phyloP scores from a whole-genome alignment of 257 asterid species.

The Fraxinus quadrangulata region DNA sequence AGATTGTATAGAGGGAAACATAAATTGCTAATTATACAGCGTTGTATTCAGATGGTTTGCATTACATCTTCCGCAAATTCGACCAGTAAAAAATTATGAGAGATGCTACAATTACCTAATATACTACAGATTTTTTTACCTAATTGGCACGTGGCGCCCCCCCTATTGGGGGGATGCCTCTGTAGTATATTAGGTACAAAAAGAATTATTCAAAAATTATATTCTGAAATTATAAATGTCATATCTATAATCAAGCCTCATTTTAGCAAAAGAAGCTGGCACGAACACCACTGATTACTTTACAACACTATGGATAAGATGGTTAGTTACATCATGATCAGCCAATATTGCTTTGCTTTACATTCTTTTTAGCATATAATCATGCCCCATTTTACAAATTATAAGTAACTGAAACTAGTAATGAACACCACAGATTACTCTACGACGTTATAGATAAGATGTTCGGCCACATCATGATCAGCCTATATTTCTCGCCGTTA shows the following conservation, averaged over 20 bases:
- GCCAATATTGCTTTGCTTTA: background rate
- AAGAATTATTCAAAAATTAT: too few relatives aligned
- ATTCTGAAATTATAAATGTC: too few relatives aligned
- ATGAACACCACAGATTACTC: background rate
- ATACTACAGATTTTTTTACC: too few relatives aligned
- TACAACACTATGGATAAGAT: background rate
- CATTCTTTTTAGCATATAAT: background rate
- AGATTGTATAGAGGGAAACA: constrained; percentile 15
- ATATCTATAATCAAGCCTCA: background rate
- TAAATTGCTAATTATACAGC: constrained; percentile 18
- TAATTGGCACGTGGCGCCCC: too few relatives aligned
- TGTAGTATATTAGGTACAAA: too few relatives aligned
- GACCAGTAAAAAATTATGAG: background rate
- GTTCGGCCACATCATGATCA: constrained; percentile 28
- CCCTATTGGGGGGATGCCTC: too few relatives aligned
- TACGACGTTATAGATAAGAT: background rate
- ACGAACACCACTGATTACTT: background rate
- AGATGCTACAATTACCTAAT: too few relatives aligned
- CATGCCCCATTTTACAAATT: too few relatives aligned
- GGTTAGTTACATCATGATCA: constrained; percentile 27
- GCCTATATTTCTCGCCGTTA: constrained; percentile 16
- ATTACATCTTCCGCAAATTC: background rate
- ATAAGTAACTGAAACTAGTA: background rate
- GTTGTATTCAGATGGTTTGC: background rate
- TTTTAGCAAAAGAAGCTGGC: background rate